Base-by-base conservation (phyloP, 352 stramenopile genomes). In the Phytophthora niederhauseri region DNA sequence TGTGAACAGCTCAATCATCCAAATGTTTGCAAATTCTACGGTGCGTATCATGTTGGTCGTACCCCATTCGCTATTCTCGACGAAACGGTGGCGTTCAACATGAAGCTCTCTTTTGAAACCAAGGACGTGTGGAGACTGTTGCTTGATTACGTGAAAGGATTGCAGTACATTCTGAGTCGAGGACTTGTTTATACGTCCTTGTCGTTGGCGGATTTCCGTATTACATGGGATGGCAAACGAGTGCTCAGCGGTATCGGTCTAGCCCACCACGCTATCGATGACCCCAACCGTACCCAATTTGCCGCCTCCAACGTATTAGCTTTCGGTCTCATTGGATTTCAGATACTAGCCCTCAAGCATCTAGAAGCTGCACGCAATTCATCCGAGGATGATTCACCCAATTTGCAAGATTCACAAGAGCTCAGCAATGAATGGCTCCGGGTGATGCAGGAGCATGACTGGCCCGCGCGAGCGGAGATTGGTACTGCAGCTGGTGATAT, bases 121-220 rank as follows among this genome's bases (percentile, higher is more conserved):
- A 19, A 28, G 28, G 17, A 53, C 11, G 46, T 53, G 9, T 53
- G 46, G 46, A 53, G 20, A 28, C 46, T 53, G 3, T 28, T 53
- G 46, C 46, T 53, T 30, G 20, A 28, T 31, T 53, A 53, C 20
- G 46, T 20, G 17, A 2, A 53, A 30, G 46, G 46, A 30, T 53
- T 53, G 46, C 46, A 53, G 20, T 53, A 53, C 46, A 24, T 53
- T 17, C 46, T 49, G 41, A 49, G 41, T 49, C 15, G 41, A 22
- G 41, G 20, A 9, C 17, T 28, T 19, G 46, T 4, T 11, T 53
- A 31, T 30, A 28, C 0, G 3, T 24, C 46, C 12, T 31, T 53
- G 46, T 53, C 46, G 4, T 30, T 53, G 11, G 20, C n/a, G 9
- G 46, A 28, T 53, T 53, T 53, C 2, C 9, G 46, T 49, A 20